Evolutionary conservation across 108 stramenopile species (phyloP), one percentile per base, ranked within the genome.

Genomic region (Cyclotella baltica): DNA sequence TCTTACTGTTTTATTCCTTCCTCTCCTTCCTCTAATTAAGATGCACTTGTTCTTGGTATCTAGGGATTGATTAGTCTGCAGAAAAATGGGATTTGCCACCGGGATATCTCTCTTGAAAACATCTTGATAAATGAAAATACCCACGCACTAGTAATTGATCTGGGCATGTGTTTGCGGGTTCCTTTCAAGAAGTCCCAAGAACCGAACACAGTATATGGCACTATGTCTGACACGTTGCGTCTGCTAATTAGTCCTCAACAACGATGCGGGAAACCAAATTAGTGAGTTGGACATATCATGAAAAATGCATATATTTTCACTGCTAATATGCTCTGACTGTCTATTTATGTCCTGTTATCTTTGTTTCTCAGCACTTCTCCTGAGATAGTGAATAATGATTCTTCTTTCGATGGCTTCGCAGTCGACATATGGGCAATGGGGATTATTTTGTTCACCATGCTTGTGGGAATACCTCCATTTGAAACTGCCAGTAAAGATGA

Each of bases 111-210:
- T 22, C 75, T 96, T 13, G 94, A 96, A 77, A 93, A 95, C 74
- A 71, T 96, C 29, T 68, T 96, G 13, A 85, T 93, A 15, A 79
- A 89, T 58, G 72, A 62, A 23, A 79, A 86, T 27, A 72, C 72
- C 9, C 80, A 86, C 18, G 89, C 88, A 61, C 62, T 93, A 35
- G 90, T 96, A 11, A 96, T 96, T 62, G 96, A 96, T 76, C 90
- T 96, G 80, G 96, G 96, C 22, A 95, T 96, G 96, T 96, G 94
- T 51, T 65, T 97, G 28, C 87, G 90, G 20, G 83, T 92, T 19
- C 94, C 93, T 13, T 93, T 92, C 83, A 73, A 62, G 16, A 38
- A 56, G 2, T 56, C 28, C 11, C 52, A 35, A 15, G 70, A 56
- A 33, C 38, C 18, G 11, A 78, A 74, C 50, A 38, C 33, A 27